These are phyloP conservation scores for Guillardia theta DNA, from an alignment of 78 protist genomes.

Conservation along the genomic window DNA sequence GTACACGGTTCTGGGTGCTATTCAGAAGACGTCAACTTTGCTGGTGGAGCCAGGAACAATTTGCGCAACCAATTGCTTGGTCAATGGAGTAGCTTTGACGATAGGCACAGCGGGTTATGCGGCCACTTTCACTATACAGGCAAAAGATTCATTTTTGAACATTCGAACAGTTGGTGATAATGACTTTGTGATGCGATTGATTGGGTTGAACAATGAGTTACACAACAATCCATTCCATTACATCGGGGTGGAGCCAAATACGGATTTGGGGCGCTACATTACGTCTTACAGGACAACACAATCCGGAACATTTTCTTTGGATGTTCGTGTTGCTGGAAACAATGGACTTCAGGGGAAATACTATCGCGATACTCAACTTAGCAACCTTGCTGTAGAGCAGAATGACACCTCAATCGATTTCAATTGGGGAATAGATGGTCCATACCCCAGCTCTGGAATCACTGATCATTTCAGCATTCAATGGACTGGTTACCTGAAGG, in stretches of 20 bases:
- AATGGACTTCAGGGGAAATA: neutral
- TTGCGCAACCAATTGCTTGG: neutral
- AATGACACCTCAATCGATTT: neutral
- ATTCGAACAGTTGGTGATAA: slow-evolving; percentile 1
- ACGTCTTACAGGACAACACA: neutral
- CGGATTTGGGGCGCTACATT: neutral
- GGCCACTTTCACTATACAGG: slow-evolving; percentile 33
- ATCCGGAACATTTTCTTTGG: neutral
- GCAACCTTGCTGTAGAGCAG: neutral
- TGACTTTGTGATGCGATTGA: neutral
- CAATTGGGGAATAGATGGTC: slow-evolving; percentile 17
- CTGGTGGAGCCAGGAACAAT: slow-evolving; percentile 12
- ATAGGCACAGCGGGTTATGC: slow-evolving; percentile 8
- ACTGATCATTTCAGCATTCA: neutral
- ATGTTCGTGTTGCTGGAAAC: neutral
- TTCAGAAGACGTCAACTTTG: neutral
- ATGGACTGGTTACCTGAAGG: slow-evolving; percentile 20
- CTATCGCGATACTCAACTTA: neutral
- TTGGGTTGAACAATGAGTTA: neutral
- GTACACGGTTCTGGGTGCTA: neutral
- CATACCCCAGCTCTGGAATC: neutral
- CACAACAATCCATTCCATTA: neutral
- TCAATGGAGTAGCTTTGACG: neutral
- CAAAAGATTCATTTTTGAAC: slow-evolving; percentile 7
- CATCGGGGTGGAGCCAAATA: neutral